Percentiles rank a stretch among this genome's conserved stretches.
These are phyloP conservation scores for Chrysanthemum seticuspe DNA, from an alignment of 129 eudicot species.

Conservation along the genomic window DNA sequence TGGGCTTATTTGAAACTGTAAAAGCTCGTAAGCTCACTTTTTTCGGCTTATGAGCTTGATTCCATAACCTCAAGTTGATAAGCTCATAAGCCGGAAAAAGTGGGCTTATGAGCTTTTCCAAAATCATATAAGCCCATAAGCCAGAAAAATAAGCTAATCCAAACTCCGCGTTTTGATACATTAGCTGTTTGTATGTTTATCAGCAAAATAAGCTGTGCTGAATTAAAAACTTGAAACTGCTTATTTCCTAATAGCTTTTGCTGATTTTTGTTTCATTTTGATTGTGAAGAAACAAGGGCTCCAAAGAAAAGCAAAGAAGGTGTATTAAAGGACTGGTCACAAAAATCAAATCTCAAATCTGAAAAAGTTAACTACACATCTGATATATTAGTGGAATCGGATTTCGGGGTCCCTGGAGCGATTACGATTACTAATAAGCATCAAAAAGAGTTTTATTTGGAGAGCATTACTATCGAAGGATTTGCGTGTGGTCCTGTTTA, in stretches of 20 bases:
- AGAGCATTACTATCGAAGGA: conserved; percentile 86
- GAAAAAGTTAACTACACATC: conserved; percentile 78
- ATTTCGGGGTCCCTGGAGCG: conserved; percentile 87
- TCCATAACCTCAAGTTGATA: too few relatives aligned
- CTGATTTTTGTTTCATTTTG: conserved; percentile 5
- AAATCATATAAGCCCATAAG: too few relatives aligned
- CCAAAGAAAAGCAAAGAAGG: conserved; percentile 75
- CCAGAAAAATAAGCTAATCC: too few relatives aligned
- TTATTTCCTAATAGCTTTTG: not conserved
- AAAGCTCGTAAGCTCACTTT: too few relatives aligned
- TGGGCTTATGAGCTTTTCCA: too few relatives aligned
- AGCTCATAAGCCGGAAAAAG: too few relatives aligned
- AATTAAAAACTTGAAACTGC: too few relatives aligned
- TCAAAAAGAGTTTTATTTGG: conserved; percentile 75
- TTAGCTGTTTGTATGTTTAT: too few relatives aligned
- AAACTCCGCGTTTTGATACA: not conserved
- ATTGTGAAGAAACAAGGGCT: conserved; percentile 55
- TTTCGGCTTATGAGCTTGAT: not conserved
- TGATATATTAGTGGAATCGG: conserved; percentile 72
- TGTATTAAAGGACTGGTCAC: conserved; percentile 86
- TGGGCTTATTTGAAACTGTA: not conserved
- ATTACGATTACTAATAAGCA: conserved; percentile 72
- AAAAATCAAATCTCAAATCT: conserved; percentile 66
- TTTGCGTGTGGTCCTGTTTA: conserved; percentile 89
- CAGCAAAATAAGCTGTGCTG: too few relatives aligned